Evolutionary conservation across 1,284 basidiomycete genomes (phyloP).

Genomic region (Vanrija humicola): DNA sequence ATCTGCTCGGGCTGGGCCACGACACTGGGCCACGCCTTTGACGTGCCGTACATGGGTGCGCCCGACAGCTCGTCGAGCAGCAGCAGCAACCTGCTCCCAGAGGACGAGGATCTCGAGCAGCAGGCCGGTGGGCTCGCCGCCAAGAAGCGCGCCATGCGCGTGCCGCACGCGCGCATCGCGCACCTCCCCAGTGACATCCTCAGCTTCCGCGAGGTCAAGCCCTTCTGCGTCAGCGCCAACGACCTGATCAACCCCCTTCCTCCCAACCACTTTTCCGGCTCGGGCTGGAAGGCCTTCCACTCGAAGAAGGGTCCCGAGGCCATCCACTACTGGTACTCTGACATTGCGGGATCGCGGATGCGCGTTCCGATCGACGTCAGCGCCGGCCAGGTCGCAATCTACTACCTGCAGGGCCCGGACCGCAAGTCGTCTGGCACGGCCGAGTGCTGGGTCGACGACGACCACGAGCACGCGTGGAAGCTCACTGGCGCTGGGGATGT

Average conservation of each 20-base stretch:
- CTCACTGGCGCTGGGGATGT: constrained; percentile 50
- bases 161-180: constrained; percentile 69
- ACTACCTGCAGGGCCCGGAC: constrained; percentile 52
- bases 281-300: constrained; percentile 77
- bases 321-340: constrained; percentile 72
- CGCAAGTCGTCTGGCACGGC: constrained; percentile 50
- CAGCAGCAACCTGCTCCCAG: not conserved
- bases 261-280: constrained; percentile 79
- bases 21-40: constrained; percentile 61
- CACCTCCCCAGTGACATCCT: constrained; percentile 61
- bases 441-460: constrained; percentile 57
- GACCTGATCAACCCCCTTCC: constrained; percentile 92
- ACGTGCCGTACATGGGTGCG: constrained; percentile 55
- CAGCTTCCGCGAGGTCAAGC: constrained; percentile 73
- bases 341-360: constrained; percentile 68
- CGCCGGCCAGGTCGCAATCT: constrained; percentile 54
- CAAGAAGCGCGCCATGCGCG: constrained; percentile 49
- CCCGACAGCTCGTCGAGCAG: no score
- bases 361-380: constrained; percentile 57
- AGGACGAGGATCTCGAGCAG: constrained; percentile 10
- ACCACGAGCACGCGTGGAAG: constrained; percentile 51
- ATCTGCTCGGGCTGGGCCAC: constrained; percentile 80
- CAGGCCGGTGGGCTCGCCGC: constrained; percentile 21
- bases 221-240: constrained; percentile 86
- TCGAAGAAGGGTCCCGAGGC: constrained; percentile 56